Percentiles rank a stretch among this genome's conserved stretches.
Conservation (phyloP, 345 rosid species). For the Linum usitatissimum region DNA sequence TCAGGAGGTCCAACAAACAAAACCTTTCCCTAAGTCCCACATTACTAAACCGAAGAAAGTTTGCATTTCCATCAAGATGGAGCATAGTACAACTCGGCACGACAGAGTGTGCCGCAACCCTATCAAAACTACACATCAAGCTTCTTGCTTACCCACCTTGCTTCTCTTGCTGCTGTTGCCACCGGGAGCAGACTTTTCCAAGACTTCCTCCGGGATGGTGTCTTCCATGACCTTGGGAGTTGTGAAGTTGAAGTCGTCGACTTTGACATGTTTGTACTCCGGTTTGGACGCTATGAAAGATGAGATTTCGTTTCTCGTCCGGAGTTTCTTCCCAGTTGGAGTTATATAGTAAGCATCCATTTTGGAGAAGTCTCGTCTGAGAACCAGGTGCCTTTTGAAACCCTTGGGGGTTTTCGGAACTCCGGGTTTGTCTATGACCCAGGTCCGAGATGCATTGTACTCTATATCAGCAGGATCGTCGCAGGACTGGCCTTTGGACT, state of each 20-base stretch:
- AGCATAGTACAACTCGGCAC: background rate
- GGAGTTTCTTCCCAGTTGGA: constrained; percentile 61
- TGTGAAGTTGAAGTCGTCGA: constrained; percentile 37
- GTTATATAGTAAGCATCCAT: constrained; percentile 79
- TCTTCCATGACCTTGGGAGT: constrained; percentile 73
- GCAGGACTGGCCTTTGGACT: constrained; percentile 42
- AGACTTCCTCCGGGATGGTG: constrained; percentile 42
- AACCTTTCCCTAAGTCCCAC: background rate
- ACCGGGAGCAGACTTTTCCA: constrained; percentile 20
- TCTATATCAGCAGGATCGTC: constrained; percentile 57
- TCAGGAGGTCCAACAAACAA: background rate
- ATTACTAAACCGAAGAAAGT: background rate
- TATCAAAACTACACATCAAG: background rate
- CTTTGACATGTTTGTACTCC: constrained; percentile 30
- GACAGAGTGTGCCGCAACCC: background rate
- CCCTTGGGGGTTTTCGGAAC: constrained; percentile 76
- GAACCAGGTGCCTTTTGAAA: constrained; percentile 61
- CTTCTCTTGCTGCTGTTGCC: constrained; percentile 5
- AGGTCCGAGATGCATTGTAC: constrained; percentile 48
- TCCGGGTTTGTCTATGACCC: constrained; percentile 85
- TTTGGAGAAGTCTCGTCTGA: constrained; percentile 66
- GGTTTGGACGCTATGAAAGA: constrained; percentile 49
- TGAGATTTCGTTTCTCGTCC: constrained; percentile 51
- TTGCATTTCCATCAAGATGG: background rate
- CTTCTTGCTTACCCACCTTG: background rate